Evolutionary conservation across 2,329 filamentous ascomycete species (phyloP), one percentile per base, ranked within the genome.

Genomic region (Diplodia sapinea): DNA sequence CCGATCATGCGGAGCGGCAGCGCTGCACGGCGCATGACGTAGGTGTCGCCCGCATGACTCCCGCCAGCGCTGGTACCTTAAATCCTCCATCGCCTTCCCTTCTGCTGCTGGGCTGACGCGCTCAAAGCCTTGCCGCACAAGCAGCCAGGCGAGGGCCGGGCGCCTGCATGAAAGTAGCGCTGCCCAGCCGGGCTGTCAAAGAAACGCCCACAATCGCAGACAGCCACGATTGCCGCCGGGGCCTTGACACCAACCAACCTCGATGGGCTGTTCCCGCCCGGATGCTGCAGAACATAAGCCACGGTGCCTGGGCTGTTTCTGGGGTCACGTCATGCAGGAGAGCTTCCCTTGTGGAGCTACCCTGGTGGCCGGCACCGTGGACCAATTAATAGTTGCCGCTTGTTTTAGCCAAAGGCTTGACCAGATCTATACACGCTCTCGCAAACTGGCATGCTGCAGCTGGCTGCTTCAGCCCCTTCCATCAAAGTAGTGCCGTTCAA

Each of bases 271-370:
- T 38, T 62, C 59, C 40, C 59, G 59, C 26, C 47, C 17, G 29
- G 29, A 38, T 23, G 59, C 43, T 63, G 59, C 59, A 63, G 36
- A 63, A 52, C 59, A 63, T 31, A 63, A 63, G 43, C 59, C 43
- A 51, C 59, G 59, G 59, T 63, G 59, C 59, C 59, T 63, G 59
- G 59, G 59, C 59, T 63, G 59, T 63, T 63, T 63, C 59, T 51
- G 59, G 59, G 59, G 59, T 63, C 59, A 51, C 59, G 59, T 63
- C 59, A 63, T 63, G 59, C 59, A 63, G 36, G 59, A 62, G 23
- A 63, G 59, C 59, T 63, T 26, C 47, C 43, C 47, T 36, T 51
- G 59, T 63, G 59, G 59, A 63, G 59, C 59, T 63, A 63, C 29
- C 59, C 59, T 63, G 59, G 59, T 15, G 26, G 59, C 40, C 57